Percentiles rank a stretch among this genome's conserved stretches.
Evolutionary conservation across 306 rosid genomes (phyloP).

Genomic region (Spatholobus suberectus): DNA sequence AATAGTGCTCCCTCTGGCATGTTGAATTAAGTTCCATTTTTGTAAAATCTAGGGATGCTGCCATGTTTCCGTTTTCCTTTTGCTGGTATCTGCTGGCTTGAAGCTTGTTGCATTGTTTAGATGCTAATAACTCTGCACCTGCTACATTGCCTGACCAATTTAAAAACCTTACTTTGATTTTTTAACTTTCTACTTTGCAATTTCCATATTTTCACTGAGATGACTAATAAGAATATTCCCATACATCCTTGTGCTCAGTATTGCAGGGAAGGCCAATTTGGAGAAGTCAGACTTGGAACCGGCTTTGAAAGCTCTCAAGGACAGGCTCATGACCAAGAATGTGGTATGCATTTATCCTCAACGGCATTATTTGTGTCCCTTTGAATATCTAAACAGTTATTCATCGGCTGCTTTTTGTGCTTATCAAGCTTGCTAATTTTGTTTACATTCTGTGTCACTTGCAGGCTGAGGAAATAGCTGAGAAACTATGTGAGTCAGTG

Average conservation of each 20-base stretch:
- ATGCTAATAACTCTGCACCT: slow-evolving; percentile 13
- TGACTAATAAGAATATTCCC: slow-evolving; percentile 23
- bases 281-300: slow-evolving; percentile 96
- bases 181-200: neutral
- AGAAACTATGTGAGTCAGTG: slow-evolving; percentile 97
- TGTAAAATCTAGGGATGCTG: slow-evolving; percentile 21
- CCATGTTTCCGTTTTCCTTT: neutral
- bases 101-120: slow-evolving; percentile 7
- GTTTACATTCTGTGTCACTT: slow-evolving; percentile 39
- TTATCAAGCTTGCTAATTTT: slow-evolving; percentile 24
- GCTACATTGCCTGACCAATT: neutral
- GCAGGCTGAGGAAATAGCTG: slow-evolving; percentile 99
- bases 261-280: slow-evolving; percentile 96
- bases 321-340: slow-evolving; percentile 98
- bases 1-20: neutral
- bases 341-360: slow-evolving; percentile 68
- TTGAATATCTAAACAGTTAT: slow-evolving; percentile 9
- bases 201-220: slow-evolving; percentile 18
- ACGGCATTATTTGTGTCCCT: neutral
- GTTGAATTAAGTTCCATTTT: neutral
- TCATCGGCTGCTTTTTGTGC: slow-evolving; percentile 9
- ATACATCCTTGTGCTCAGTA: slow-evolving; percentile 57
- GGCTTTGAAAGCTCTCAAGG: slow-evolving; percentile 94
- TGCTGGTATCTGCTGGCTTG: slow-evolving; percentile 15
- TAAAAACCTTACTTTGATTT: neutral